Conservation (phyloP, 805 yeast genomes). For the Kluyveromyces nonfermentans region DNA sequence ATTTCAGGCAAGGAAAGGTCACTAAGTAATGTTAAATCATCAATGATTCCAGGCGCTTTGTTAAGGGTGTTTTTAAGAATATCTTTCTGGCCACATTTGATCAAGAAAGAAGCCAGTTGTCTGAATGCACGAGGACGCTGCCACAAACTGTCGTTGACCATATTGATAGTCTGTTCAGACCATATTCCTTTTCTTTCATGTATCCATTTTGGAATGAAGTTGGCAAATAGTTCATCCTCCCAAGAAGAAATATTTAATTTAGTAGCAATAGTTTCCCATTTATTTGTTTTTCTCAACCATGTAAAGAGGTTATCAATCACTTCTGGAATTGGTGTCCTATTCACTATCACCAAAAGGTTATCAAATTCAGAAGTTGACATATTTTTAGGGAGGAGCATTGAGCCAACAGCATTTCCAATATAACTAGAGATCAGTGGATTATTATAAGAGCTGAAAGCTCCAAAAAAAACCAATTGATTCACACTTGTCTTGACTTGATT, state of each 20-base stretch:
- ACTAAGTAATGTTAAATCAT: not conserved
- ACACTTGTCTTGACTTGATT: not conserved
- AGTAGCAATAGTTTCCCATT: constrained; percentile 5
- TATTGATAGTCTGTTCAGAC: not conserved
- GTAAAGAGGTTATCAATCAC: constrained; percentile 14
- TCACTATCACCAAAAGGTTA: constrained; percentile 12
- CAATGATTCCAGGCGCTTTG: constrained; percentile 3
- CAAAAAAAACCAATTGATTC: not conserved
- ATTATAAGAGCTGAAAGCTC: not conserved
- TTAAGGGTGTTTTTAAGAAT: constrained; percentile 5
- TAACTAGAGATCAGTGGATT: constrained; percentile 6
- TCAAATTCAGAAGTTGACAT: constrained; percentile 10
- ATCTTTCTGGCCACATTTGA: constrained; percentile 1
- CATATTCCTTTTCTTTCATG: constrained; percentile 1
- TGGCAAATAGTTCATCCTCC: constrained; percentile 8
- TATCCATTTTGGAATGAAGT: constrained; percentile 8
- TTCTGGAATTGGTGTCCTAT: constrained; percentile 8
- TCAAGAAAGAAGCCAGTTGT: constrained; percentile 2
- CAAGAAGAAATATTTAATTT: constrained; percentile 8
- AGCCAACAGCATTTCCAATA: constrained; percentile 18
- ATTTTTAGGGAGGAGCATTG: constrained; percentile 14
- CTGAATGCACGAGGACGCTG: constrained; percentile 1
- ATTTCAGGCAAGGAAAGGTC: constrained; percentile 2
- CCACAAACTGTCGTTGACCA: constrained; percentile 2
- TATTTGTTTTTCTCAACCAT: constrained; percentile 7